phyloP scores from a whole-genome alignment of 1,284 basidiomycete genomes.

The Boletus semigastroideus region DNA sequence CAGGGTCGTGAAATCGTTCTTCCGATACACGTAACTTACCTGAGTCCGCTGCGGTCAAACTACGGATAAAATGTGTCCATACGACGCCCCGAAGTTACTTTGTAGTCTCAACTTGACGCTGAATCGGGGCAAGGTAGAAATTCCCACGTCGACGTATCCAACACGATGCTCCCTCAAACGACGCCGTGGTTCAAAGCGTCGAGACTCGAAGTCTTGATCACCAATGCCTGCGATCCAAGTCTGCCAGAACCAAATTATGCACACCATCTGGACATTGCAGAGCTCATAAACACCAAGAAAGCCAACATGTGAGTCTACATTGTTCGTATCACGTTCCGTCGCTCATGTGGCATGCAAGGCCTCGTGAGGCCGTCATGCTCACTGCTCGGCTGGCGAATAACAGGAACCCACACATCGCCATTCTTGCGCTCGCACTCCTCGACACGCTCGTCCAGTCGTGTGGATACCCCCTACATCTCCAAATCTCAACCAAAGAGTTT shows the following conservation, averaged over 20 bases:
- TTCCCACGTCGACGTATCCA: neutral
- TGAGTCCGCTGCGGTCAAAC: too few species aligned
- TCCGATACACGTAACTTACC: too few species aligned
- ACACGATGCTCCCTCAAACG: constrained; percentile 25
- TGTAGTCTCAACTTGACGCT: too few species aligned
- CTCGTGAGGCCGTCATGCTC: constrained; percentile 86
- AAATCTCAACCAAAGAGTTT: constrained; percentile 98
- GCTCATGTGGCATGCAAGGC: constrained; percentile 43
- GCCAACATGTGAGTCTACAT: constrained; percentile 79
- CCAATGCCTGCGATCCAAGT: constrained; percentile 87
- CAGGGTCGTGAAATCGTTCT: too few species aligned
- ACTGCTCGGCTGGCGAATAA: constrained; percentile 84
- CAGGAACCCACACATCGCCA: constrained; percentile 86
- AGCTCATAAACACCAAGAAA: constrained; percentile 93
- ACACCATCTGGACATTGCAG: constrained; percentile 90
- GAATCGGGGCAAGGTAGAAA: too few species aligned
- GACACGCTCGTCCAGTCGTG: constrained; percentile 95
- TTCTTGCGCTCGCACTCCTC: constrained; percentile 81
- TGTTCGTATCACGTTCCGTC: neutral
- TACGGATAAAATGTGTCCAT: too few species aligned
- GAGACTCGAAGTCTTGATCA: constrained; percentile 66
- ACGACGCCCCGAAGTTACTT: too few species aligned
- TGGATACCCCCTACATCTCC: constrained; percentile 96
- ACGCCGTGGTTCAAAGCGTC: constrained; percentile 48
- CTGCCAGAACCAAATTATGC: constrained; percentile 90